These are phyloP conservation scores for Elongisporangium senticosum DNA, from an alignment of 352 stramenopile genomes.

Conservation along the genomic window DNA sequence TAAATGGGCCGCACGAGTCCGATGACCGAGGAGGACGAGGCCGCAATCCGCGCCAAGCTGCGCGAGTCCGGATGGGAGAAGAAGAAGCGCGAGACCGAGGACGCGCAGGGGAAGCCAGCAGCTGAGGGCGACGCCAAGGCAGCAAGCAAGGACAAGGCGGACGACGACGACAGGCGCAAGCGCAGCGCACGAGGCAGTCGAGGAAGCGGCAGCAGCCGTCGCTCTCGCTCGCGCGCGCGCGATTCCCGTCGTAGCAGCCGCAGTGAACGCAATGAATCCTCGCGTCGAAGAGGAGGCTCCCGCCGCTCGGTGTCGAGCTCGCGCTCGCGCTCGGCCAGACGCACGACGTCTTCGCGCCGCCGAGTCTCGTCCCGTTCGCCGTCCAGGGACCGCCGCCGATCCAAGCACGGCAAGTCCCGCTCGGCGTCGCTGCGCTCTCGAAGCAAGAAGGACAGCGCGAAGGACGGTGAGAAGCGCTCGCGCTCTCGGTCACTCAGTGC, in stretches of 20 bases:
- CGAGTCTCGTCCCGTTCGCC: slow-evolving; percentile 26
- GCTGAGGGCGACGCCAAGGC: slow-evolving; percentile 1
- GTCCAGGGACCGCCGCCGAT: slow-evolving; percentile 17
- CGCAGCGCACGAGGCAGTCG: slow-evolving; percentile 14
- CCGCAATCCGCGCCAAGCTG: slow-evolving; percentile 67
- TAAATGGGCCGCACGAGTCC: neutral
- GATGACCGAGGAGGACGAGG: slow-evolving; percentile 35
- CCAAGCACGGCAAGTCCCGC: slow-evolving; percentile 14
- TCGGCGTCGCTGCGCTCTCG: slow-evolving; percentile 18
- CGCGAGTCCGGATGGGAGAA: slow-evolving; percentile 70
- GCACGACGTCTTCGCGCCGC: slow-evolving; percentile 22
- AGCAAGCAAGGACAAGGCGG: slow-evolving; percentile 16
- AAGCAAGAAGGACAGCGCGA: neutral
- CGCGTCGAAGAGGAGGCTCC: neutral
- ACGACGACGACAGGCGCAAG: slow-evolving; percentile 16
- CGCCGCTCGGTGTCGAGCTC: slow-evolving; percentile 20
- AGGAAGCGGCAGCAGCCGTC: slow-evolving; percentile 8
- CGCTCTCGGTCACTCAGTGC: slow-evolving; percentile 16
- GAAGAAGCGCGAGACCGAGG: slow-evolving; percentile 18
- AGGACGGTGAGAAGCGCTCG: slow-evolving; percentile 1
- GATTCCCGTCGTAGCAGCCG: slow-evolving; percentile 3
- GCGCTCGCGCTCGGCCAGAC: slow-evolving; percentile 8
- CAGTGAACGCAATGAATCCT: neutral
- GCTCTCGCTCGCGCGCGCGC: slow-evolving; percentile 21
- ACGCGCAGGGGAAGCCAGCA: slow-evolving; percentile 6